Base-by-base conservation (phyloP, 345 rosid species). In the Melastoma malabathricum region DNA sequence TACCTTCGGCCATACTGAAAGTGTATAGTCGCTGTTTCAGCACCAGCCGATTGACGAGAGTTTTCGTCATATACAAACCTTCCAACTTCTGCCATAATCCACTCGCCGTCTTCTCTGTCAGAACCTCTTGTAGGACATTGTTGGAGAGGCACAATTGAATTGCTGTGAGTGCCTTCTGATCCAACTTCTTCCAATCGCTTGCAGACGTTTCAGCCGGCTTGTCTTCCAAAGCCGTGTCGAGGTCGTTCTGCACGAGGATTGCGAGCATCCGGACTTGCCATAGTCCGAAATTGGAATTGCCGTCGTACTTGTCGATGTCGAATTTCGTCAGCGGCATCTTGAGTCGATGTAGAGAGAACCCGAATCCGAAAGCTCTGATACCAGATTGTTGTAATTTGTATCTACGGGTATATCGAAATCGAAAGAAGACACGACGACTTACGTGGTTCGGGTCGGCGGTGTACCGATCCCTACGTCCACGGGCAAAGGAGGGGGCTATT, bases 271-370 rank as follows among this genome's bases (percentile, higher is more conserved):
- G 14, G 14, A 57, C 15, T 13, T 8, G 18, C 46, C 53, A 48
- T 5, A 47, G 15, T 15, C 18, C 27, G 6, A 46, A 47, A 34
- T 8, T 57, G 17, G 2, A 2, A 2, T 27, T 25, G 3, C 0
- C 12, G 18, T 57, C 54, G 15, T 46, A 47, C 22, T 47, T 57
- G 18, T 57, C 53, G 20, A 34, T 57, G 48, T 57, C 18, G 9
- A 57, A 47, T 34, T 15, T 57, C 6, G 29, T 47, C 38, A 41
- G 44, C n/a, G n/a, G n/a, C n/a, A n/a, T n/a, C n/a, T n/a, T n/a
- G n/a, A n/a, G n/a, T n/a, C n/a, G n/a, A n/a, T n/a, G n/a, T n/a
- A n/a, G n/a, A n/a, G n/a, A n/a, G n/a, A n/a, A n/a, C n/a, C n/a
- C n/a, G n/a, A n/a, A n/a, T n/a, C n/a, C n/a, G n/a, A n/a, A n/a